A percentile compares a stretch with the other conserved stretches of the same genome.
Evolutionary conservation across 305 asterid species (phyloP).

Genomic region (Rubia tinctorum): DNA sequence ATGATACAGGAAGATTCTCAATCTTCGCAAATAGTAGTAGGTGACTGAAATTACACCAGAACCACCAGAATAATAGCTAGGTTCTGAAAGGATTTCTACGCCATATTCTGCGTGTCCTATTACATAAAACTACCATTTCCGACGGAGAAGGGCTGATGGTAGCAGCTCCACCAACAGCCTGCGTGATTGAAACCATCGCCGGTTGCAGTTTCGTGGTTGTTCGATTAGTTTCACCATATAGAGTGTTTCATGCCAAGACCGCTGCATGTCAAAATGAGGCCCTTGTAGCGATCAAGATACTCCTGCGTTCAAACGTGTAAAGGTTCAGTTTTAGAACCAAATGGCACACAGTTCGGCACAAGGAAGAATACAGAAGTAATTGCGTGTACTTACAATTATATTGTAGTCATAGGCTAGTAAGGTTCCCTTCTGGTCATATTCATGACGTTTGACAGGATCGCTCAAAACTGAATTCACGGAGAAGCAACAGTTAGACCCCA

Average conservation of each 20-base stretch:
- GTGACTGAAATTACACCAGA: constrained; percentile 6
- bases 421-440: constrained; percentile 83
- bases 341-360: neutral
- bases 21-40: constrained; percentile 6
- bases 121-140: constrained; percentile 20
- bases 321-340: neutral
- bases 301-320: constrained; percentile 50
- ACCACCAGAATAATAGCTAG: constrained; percentile 2
- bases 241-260: constrained; percentile 92
- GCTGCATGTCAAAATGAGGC: constrained; percentile 86
- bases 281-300: constrained; percentile 83
- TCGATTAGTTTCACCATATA: constrained; percentile 47
- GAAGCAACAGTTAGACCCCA: constrained; percentile 8
- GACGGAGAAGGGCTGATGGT: constrained; percentile 1
- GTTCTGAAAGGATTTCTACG: constrained; percentile 16
- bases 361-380: neutral
- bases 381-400: constrained; percentile 43
- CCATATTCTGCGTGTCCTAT: neutral
- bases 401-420: constrained; percentile 56
- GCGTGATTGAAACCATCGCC: constrained; percentile 20
- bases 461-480: constrained; percentile 56
- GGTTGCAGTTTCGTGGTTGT: constrained; percentile 15
- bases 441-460: constrained; percentile 76
- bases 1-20: constrained; percentile 12
- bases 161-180: constrained; percentile 24